Base-by-base conservation (phyloP, 352 stramenopile species). In the Phytophthora multivora region DNA sequence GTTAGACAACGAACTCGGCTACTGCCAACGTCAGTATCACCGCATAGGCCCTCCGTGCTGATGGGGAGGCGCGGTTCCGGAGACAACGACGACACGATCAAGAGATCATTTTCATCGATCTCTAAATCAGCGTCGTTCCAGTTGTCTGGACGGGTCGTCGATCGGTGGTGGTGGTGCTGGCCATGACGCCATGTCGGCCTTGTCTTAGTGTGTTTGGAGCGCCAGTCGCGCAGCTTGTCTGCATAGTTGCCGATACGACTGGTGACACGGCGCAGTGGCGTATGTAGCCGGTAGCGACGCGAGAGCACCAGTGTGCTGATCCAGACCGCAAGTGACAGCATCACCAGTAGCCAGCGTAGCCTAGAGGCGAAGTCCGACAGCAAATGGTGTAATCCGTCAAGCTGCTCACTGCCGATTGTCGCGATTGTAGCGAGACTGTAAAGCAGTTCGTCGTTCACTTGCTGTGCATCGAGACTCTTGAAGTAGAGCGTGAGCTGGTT, bases 71-170 rank as follows among this genome's bases (percentile, higher is more conserved):
- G 77, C n/a, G 74, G 71, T 47, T 86, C 77, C 12, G 76, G 60
- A 19, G 81, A 86, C 19, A 93, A 71, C 47, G 82, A 90, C 35
- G 79, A 89, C 21, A 93, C 79, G 31, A 93, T 78, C 5, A 93
- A 65, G 50, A 88, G 45, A 46, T 93, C 84, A 26, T 81, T 73
- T 35, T 90, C 79, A 59, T 93, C 84, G 43, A 93, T 72, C 8
- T 91, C 80, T 16, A 72, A 43, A 23, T 83, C 77, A 3, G 46
- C 43, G 35, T 75, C 66, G 39, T 66, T 65, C 51, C 63, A 65
- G 28, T 63, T 65, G 21, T 52, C 52, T 4, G 64, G 38, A 16
- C 38, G 42, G 30, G 10, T 63, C n/a, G 47, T 59, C 16, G 26
- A 56, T 51, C 39, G 59, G 23, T 71, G 30, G 43, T 42, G 21